Percentiles rank a stretch among this genome's conserved stretches.
phyloP scores from a whole-genome alignment of 2,329 filamentous ascomycete genomes.

The Cercospora nicotianae region DNA sequence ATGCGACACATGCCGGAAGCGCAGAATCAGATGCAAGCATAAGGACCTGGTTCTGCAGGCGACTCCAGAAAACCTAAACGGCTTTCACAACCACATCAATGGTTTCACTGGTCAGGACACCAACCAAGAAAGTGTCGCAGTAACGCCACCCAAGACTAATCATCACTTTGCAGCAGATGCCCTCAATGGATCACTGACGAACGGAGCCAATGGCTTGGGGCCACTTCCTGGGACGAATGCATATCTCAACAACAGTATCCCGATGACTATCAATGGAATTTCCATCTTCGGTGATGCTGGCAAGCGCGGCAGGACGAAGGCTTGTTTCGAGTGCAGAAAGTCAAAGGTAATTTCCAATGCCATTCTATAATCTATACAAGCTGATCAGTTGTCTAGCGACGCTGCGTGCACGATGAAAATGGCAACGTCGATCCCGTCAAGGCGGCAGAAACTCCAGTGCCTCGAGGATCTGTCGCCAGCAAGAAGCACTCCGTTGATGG shows the following conservation, averaged over 20 bases:
- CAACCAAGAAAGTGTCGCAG: constrained; percentile 33
- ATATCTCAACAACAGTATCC: constrained; percentile 39
- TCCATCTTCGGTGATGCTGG: constrained; percentile 54
- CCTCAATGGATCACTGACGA: constrained; percentile 12
- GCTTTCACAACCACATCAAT: constrained; percentile 18
- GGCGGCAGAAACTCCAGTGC: constrained; percentile 61
- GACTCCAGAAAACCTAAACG: constrained; percentile 19
- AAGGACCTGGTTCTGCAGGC: constrained; percentile 53
- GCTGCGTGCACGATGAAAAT: constrained; percentile 66
- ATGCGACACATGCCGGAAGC: constrained; percentile 63
- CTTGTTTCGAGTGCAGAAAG: constrained; percentile 66
- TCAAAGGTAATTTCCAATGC: constrained; percentile 57
- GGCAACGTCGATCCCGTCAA: constrained; percentile 65
- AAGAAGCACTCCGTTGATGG: constrained; percentile 55
- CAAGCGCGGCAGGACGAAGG: constrained; percentile 55
- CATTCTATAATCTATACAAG: constrained; percentile 8
- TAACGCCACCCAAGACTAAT: constrained; percentile 29
- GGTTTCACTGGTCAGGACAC: constrained; percentile 19
- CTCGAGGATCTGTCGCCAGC: constrained; percentile 56
- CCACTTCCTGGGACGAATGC: constrained; percentile 37
- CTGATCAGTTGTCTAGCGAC: constrained; percentile 49
- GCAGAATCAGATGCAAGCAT: constrained; percentile 63
- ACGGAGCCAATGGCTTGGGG: constrained; percentile 20
- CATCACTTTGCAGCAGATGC: constrained; percentile 20
- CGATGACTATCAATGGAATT: constrained; percentile 57